These are phyloP conservation scores for Phialophora macrospora DNA, from an alignment of 2,329 filamentous ascomycete species.

Conservation along the genomic window DNA sequence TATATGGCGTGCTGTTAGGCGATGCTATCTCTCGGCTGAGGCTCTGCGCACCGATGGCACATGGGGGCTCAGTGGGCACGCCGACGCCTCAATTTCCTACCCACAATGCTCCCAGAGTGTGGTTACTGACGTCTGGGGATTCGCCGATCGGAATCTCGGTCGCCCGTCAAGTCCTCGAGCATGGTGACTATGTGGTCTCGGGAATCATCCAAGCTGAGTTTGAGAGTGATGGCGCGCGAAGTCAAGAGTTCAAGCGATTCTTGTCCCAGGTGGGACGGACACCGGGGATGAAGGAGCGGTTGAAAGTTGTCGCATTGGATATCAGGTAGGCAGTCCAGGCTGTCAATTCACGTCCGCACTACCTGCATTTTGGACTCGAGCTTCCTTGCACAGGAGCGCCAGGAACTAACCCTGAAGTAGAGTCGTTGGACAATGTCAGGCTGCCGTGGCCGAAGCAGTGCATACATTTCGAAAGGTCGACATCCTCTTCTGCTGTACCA, in stretches of 20 bases:
- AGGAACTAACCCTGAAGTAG: conserved; percentile 44
- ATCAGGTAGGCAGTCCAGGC: conserved; percentile 50
- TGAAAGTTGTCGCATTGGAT: conserved; percentile 66
- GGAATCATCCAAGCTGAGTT: conserved; percentile 80
- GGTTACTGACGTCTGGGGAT: conserved; percentile 87
- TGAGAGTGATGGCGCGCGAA: conserved; percentile 72
- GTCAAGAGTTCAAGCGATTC: conserved; percentile 78
- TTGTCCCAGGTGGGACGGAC: conserved; percentile 64
- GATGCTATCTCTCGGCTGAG: conserved; percentile 17
- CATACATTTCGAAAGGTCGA: conserved; percentile 84
- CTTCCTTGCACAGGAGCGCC: conserved; percentile 1
- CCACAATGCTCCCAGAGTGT: conserved; percentile 76
- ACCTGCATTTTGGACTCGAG: neutral
- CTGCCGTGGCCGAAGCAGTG: conserved; percentile 84
- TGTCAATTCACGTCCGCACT: conserved; percentile 1
- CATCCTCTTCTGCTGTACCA: conserved; percentile 86
- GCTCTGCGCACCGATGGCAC: conserved; percentile 32
- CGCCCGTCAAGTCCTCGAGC: conserved; percentile 78
- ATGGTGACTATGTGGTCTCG: conserved; percentile 88
- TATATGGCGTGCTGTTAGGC: conserved; percentile 18
- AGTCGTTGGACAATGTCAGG: conserved; percentile 73
- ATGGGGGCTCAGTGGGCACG: conserved; percentile 33
- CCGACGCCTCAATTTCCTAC: conserved; percentile 52
- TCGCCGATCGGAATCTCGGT: conserved; percentile 84
- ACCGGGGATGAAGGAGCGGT: conserved; percentile 79